Evolutionary conservation across 345 rosid species (phyloP).

Genomic region (Barbarea vulgaris): DNA sequence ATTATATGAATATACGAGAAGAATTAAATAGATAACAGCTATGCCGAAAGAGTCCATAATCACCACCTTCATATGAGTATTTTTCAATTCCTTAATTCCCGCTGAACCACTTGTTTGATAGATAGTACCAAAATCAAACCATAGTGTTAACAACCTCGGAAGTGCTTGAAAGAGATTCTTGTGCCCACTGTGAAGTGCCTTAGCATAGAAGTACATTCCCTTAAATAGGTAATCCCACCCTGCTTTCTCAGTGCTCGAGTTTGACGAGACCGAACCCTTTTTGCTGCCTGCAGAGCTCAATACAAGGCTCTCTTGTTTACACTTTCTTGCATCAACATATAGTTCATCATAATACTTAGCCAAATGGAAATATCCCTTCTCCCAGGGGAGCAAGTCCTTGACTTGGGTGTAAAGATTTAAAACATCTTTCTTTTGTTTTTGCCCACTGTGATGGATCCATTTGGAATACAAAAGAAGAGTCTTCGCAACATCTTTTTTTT

Average conservation of each 20-base stretch:
- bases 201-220: conserved; percentile 82
- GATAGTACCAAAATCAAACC: conserved; percentile 94
- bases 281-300: conserved; percentile 43
- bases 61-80: conserved; percentile 70
- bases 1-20: conserved; percentile 8
- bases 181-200: conserved; percentile 95
- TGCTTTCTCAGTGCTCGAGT: conserved; percentile 55
- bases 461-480: conserved; percentile 88
- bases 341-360: conserved; percentile 96
- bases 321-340: conserved; percentile 90
- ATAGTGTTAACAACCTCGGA: conserved; percentile 91
- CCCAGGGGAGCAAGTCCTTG: conserved; percentile 92
- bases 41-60: conserved; percentile 16
- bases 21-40: not conserved
- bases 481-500: conserved; percentile 77
- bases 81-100: conserved; percentile 68
- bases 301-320: conserved; percentile 79
- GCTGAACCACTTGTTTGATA: conserved; percentile 60
- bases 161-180: conserved; percentile 95
- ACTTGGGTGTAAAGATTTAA: conserved; percentile 82
- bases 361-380: conserved; percentile 89
- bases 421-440: conserved; percentile 95
- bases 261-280: conserved; percentile 51
- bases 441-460: conserved; percentile 94
- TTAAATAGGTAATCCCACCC: conserved; percentile 84